These are phyloP conservation scores for Maudiozyma barnettii DNA, from an alignment of 805 yeast species.

Conservation along the genomic window DNA sequence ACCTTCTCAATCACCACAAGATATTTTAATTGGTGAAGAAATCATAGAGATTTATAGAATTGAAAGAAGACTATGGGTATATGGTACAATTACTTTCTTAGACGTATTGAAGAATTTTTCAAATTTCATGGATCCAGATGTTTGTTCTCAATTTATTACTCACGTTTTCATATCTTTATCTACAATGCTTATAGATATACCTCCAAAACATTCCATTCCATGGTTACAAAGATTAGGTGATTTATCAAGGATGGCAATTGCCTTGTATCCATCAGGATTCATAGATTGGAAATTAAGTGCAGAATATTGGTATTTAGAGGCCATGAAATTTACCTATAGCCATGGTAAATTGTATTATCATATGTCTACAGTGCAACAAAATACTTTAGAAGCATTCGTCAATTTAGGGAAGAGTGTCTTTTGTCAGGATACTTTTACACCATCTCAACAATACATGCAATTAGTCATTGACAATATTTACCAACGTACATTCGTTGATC, in stretches of 20 bases:
- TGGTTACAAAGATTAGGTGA: slow-evolving; percentile 88
- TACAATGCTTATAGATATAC: slow-evolving; percentile 32
- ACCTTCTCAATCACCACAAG: slow-evolving; percentile 50
- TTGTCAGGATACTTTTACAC: slow-evolving; percentile 76
- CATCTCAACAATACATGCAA: slow-evolving; percentile 67
- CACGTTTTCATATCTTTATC: slow-evolving; percentile 53
- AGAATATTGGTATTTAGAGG: slow-evolving; percentile 71
- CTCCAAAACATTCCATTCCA: slow-evolving; percentile 28
- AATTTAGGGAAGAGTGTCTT: slow-evolving; percentile 71
- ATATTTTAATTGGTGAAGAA: slow-evolving; percentile 46
- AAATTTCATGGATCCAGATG: slow-evolving; percentile 67
- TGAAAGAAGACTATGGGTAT: slow-evolving; percentile 75
- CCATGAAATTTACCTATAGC: slow-evolving; percentile 67
- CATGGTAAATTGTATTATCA: slow-evolving; percentile 83
- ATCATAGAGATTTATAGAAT: slow-evolving; percentile 70
- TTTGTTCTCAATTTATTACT: slow-evolving; percentile 63
- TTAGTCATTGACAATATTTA: slow-evolving; percentile 71
- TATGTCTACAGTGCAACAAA: slow-evolving; percentile 76
- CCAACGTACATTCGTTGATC: slow-evolving; percentile 40
- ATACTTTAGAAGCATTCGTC: slow-evolving; percentile 61
- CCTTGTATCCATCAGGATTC: slow-evolving; percentile 65
- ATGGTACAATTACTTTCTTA: slow-evolving; percentile 71
- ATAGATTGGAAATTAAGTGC: slow-evolving; percentile 82
- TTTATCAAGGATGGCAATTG: slow-evolving; percentile 79
- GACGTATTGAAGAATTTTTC: slow-evolving; percentile 71